Percentiles rank a stretch among this genome's conserved stretches.
phyloP scores from a whole-genome alignment of 352 stramenopile genomes.

The Globisporangium yorkense region DNA sequence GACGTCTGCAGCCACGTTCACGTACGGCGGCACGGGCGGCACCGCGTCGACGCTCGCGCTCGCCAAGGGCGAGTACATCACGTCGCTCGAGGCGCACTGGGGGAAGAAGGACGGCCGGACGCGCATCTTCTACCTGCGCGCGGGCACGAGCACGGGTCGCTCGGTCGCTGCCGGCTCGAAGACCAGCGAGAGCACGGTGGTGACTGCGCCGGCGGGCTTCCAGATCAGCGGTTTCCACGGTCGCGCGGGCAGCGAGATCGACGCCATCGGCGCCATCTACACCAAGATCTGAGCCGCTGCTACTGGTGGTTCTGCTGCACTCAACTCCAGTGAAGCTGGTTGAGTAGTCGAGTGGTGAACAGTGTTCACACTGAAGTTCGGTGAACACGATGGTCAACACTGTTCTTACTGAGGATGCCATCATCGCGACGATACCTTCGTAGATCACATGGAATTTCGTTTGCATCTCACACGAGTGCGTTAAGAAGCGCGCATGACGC shows the following conservation, averaged over 20 bases:
- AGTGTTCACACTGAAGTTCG: background rate
- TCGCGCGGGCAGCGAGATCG: constrained; percentile 29
- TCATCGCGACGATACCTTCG: no score
- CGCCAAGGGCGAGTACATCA: constrained; percentile 32
- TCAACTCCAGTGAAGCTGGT: no score
- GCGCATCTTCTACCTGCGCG: constrained; percentile 39
- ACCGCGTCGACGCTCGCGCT: constrained; percentile 29
- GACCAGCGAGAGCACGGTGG: constrained; percentile 21
- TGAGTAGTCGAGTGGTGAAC: background rate
- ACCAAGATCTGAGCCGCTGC: constrained; percentile 22
- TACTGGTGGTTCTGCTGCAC: background rate
- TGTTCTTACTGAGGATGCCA: no score
- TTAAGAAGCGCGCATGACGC: background rate
- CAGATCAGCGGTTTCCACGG: constrained; percentile 50
- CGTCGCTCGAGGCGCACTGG: constrained; percentile 37
- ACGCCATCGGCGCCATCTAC: constrained; percentile 39
- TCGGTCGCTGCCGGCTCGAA: constrained; percentile 25
- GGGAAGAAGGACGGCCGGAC: constrained; percentile 32
- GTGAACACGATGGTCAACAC: background rate
- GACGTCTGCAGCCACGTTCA: constrained; percentile 13
- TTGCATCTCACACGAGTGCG: background rate
- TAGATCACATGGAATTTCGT: background rate
- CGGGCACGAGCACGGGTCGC: constrained; percentile 28
- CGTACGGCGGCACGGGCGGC: constrained; percentile 35
- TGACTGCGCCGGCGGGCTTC: constrained; percentile 29